Evolutionary conservation across 306 rosid genomes (phyloP).

Genomic region (Biancaea sappan): DNA sequence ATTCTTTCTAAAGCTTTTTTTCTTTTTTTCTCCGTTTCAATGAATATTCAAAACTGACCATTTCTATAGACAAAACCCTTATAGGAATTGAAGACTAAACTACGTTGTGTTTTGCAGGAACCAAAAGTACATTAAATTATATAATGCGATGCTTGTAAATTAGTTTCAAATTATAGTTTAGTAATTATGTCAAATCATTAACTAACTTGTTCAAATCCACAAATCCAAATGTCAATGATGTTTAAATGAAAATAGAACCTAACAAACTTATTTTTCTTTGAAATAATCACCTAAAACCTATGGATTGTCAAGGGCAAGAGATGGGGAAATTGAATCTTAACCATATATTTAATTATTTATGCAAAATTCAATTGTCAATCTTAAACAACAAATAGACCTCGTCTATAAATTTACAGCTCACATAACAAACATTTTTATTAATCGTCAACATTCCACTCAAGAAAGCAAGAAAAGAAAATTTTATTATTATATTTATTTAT

Average conservation of each 20-base stretch:
- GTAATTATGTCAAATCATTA: neutral
- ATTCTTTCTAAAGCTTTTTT: no score
- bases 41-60: no score
- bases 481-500: neutral
- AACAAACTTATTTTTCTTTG: neutral
- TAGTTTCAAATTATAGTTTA: neutral
- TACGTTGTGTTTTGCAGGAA: no score
- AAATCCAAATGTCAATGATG: neutral
- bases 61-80: neutral
- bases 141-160: no score
- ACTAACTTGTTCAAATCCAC: neutral
- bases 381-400: neutral
- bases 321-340: neutral
- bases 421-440: neutral
- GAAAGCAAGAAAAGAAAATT: neutral
- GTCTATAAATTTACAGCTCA: neutral
- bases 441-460: neutral
- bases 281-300: neutral
- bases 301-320: neutral
- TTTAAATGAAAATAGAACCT: neutral
- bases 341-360: no score
- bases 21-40: no score
- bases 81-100: no score
- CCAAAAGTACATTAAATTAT: no score
- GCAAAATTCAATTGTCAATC: neutral